Conservation (phyloP, 345 rosid genomes). For the Raphanus sativus region DNA sequence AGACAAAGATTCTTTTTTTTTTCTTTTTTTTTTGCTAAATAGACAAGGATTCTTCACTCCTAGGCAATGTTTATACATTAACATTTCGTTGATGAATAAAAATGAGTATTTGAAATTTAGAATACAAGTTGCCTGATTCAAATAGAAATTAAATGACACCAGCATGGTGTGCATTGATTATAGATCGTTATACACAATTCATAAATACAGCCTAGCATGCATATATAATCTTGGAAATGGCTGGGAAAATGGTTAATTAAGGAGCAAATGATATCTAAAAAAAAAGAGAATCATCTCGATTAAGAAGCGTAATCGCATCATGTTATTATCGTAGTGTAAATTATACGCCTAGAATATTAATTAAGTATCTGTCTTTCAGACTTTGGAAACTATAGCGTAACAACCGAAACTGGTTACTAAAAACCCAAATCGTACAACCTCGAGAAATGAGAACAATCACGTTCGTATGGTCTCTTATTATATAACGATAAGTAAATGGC, state of each 20-base stretch:
- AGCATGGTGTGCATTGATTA: conserved; percentile 13
- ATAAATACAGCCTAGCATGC: neutral
- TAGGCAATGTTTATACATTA: neutral
- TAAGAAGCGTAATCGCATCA: neutral
- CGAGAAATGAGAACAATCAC: neutral
- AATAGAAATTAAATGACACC: conserved; percentile 12
- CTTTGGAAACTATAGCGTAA: neutral
- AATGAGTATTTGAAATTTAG: neutral
- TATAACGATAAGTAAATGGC: neutral
- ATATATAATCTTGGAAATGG: neutral
- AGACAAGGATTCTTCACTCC: neutral
- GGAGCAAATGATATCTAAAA: neutral
- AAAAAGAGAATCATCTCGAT: neutral
- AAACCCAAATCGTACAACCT: neutral
- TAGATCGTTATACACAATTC: neutral
- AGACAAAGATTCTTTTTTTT: neutral
- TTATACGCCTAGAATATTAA: neutral
- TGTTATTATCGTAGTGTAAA: neutral
- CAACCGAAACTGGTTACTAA: neutral
- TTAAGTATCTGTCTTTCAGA: neutral
- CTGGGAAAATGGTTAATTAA: neutral
- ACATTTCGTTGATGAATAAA: neutral
- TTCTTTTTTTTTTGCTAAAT: no score
- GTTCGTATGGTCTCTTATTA: neutral
- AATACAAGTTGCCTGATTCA: neutral